Base-by-base conservation (phyloP, 2,329 filamentous ascomycete species). In the Scedosporium apiospermum region DNA sequence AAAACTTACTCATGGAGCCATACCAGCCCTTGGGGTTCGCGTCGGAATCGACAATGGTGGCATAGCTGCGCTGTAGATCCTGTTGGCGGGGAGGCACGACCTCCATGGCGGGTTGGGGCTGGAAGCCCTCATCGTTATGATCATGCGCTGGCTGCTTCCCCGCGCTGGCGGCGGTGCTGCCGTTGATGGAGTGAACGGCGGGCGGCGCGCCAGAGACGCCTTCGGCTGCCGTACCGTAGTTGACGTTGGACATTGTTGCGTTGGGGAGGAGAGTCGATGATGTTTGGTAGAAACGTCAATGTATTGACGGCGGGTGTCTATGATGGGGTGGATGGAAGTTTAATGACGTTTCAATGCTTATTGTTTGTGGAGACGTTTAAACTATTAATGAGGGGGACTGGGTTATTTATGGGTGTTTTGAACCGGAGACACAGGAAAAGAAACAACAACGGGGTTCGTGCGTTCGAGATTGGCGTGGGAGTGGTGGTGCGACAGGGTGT, bases 11-110 rank as follows among this genome's bases (percentile, higher is more conserved):
- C 87, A 97, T 91, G 65, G 78, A 78, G 23, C 91, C 91, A 71
- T 98, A 99, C 92, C 92, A 97, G 71, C 91, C 90, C 73, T 93
- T 86, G 60, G 85, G 82, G 66, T 84, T 84, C 38, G 84, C 84
- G 67, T 95, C 87, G 61, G 85, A 82, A 67, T 81, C 83, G 63
- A 86, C 78, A 61, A 84, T 75, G 61, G 76, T 79, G 6, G 91
- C 91, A 74, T 95, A 95, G 71, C 84, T 90, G 63, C 87, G 87
- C 77, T 96, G 92, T 10, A 98, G 82, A 71, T 97, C 93, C 68
- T 92, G 90, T 69, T 87, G 82, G 64, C 86, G 85, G 16, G 93
- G 91, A 23, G 91, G 93, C 71, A 93, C 84, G 58, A 97, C 92
- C 3, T 79, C 75, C 76, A 92, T 88, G 69, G 85, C 75, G 49